Conservation (phyloP, 441 rosid species). For the Hura crepitans region DNA sequence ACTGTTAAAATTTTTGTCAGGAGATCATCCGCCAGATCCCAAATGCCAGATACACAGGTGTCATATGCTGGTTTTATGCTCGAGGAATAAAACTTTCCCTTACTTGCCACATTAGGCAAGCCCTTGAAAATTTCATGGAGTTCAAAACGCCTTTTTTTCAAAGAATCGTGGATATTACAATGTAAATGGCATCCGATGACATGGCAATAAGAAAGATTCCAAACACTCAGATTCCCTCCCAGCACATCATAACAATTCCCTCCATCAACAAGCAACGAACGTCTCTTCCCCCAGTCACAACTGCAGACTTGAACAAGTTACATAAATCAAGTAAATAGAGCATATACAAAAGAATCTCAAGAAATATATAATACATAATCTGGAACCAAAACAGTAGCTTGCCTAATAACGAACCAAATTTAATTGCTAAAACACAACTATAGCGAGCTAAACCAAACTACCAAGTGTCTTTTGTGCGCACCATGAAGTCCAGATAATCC, state of each 20-base stretch:
- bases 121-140: slow-evolving; percentile 76
- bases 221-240: slow-evolving; percentile 38
- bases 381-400: background rate
- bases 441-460: background rate
- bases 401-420: background rate
- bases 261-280: slow-evolving; percentile 39
- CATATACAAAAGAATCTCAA: background rate
- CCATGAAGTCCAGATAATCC: background rate
- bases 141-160: slow-evolving; percentile 54
- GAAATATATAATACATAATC: background rate
- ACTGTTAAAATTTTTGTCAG: slow-evolving; percentile 44
- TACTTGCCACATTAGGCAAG: slow-evolving; percentile 50
- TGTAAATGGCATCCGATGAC: slow-evolving; percentile 65
- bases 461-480: background rate
- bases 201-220: slow-evolving; percentile 76
- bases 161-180: slow-evolving; percentile 43
- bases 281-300: slow-evolving; percentile 80
- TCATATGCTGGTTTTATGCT: slow-evolving; percentile 42
- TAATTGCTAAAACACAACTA: background rate
- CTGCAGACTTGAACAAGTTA: slow-evolving; percentile 44
- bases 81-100: slow-evolving; percentile 36
- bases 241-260: slow-evolving; percentile 25
- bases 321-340: slow-evolving; percentile 3
- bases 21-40: slow-evolving; percentile 69
- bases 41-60: slow-evolving; percentile 49